Evolutionary conservation across 2,329 filamentous ascomycete species (phyloP).

Genomic region (Penicillium sp.): DNA sequence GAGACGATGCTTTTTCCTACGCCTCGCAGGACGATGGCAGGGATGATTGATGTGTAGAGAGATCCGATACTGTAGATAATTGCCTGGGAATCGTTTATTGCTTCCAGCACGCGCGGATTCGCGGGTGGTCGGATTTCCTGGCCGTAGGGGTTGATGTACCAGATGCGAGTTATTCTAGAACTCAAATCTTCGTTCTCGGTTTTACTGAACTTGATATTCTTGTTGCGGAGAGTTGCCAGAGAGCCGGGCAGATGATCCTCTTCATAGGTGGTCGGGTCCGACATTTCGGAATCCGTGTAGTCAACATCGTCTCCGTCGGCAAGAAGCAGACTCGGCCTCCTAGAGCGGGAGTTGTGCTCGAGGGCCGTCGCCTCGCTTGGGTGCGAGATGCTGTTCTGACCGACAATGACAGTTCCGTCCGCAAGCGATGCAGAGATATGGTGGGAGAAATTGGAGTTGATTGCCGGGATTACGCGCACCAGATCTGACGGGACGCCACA

Average conservation of each 20-base stretch:
- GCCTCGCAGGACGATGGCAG: conserved; percentile 74
- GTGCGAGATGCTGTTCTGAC: conserved; percentile 91
- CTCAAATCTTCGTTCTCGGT: conserved; percentile 74
- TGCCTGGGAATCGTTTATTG: conserved; percentile 63
- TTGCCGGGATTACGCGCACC: conserved; percentile 79
- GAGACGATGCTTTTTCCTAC: conserved; percentile 65
- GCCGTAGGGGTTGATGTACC: conserved; percentile 99
- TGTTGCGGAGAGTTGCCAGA: conserved; percentile 73
- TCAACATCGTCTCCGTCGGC: conserved; percentile 36
- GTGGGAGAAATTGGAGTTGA: conserved; percentile 93
- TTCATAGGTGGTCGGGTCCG: conserved; percentile 41
- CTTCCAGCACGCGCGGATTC: conserved; percentile 74
- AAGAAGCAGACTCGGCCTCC: conserved; percentile 38
- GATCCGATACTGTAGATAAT: conserved; percentile 93
- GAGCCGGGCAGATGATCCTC: conserved; percentile 59
- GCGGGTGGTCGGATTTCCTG: conserved; percentile 85
- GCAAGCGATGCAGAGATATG: conserved; percentile 83
- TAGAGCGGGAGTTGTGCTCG: conserved; percentile 30
- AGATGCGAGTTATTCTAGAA: conserved; percentile 74
- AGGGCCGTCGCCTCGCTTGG: conserved; percentile 66
- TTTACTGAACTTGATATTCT: conserved; percentile 82
- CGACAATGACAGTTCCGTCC: conserved; percentile 76
- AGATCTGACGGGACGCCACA: conserved; percentile 73
- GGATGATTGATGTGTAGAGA: conserved; percentile 85
- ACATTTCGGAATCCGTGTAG: conserved; percentile 33